Evolutionary conservation across 148 eudicot genomes (phyloP), one percentile per base, ranked within the genome.

Genomic region (Camellia lanceoleosa): DNA sequence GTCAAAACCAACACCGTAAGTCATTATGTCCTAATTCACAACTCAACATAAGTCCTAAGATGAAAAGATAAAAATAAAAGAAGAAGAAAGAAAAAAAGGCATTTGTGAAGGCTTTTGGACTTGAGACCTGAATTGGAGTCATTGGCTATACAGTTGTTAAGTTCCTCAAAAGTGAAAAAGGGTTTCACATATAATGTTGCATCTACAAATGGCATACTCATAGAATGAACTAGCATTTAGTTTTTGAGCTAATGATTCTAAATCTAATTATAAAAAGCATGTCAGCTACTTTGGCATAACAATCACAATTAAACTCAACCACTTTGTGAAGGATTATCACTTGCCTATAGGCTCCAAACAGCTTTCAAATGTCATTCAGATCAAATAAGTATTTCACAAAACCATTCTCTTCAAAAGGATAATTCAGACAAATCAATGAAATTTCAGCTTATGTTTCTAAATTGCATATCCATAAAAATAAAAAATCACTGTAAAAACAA

Each of bases 241-340:
- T 11, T 71, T 47, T 15, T 71, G 18, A 11, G 41, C 56, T n/a
- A 18, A 49, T 30, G 5, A n/a, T 19, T 71, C 74, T 30, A 30
- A 30, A 30, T 30, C 16, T 15, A 38, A 41, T 20, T 74, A 16
- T 12, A 61, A 44, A n/a, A 75, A 19, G n/a, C 68, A 44, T n/a
- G 54, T 19, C 68, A 75, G 52, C 52, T 75, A 61, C 12, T 13
- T 18, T 44, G 11, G 14, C 16, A 72, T 75, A 46, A 75, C 7
- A 2, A 46, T 44, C 67, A 74, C 30, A 61, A 44, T 46, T n/a
- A 19, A 19, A 61, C 75, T 75, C 55, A 19, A 75, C 68, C 68
- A 44, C 16, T n/a, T 19, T 46, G 5, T n/a, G 55, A 61, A 66
- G 23, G 55, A 75, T 20, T 61, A 75, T 61, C 55, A 18, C 56